phyloP scores from a whole-genome alignment of 108 stramenopile genomes.

The Schizochytrium sp. region DNA sequence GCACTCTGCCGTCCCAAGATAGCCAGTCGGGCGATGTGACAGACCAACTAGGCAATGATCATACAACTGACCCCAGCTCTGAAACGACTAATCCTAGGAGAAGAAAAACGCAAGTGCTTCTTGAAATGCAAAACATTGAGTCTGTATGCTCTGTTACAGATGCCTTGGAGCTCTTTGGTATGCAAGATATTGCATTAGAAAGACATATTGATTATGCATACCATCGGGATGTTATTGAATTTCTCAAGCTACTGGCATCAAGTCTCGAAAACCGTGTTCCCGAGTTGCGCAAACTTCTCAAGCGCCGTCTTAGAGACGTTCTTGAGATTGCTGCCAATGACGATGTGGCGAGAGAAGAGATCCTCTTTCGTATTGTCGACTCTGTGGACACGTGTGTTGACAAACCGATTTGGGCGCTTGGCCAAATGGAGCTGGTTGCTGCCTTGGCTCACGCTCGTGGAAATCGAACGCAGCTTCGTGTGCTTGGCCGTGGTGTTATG shows the following conservation, averaged over 20 bases:
- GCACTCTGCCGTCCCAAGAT: not conserved
- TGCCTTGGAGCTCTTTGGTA: not conserved
- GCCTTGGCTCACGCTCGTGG: conserved; percentile 30
- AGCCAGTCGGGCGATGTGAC: not conserved
- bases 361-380: conserved; percentile 13
- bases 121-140: not conserved
- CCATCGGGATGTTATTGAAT: not conserved
- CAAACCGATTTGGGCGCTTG: conserved; percentile 51
- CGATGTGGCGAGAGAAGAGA: conserved; percentile 1
- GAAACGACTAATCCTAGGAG: not conserved
- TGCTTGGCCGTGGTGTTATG: conserved; percentile 26
- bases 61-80: not conserved
- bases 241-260: not conserved
- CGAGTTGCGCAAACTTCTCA: not conserved
- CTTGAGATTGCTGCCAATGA: not conserved
- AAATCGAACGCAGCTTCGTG: not conserved
- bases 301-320: not conserved
- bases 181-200: not conserved
- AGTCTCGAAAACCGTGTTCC: conserved; percentile 6
- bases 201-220: not conserved
- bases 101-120: not conserved
- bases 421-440: not conserved
- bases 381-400: conserved; percentile 45
- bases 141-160: not conserved
- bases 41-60: not conserved